Base-by-base conservation (phyloP, 176 grass and related monocot species). In the Leersia perrieri region DNA sequence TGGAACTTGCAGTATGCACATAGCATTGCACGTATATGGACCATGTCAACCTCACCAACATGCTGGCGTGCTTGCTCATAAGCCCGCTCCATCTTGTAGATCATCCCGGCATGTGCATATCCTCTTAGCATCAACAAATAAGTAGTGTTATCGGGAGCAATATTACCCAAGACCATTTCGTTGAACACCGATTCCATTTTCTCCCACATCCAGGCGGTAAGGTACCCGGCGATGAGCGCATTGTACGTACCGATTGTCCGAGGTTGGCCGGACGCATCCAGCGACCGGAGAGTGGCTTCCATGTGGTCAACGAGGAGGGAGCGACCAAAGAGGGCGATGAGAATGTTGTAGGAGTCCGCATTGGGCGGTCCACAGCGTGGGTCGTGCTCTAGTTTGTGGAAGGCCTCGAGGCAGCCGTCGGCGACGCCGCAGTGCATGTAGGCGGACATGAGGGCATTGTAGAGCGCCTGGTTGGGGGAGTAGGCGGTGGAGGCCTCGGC, bases 181-280 rank as follows among this genome's bases (percentile, higher is more conserved):
- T 64, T 27, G 82, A 91, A 93, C 29, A 69, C 61, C 4, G 49
- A 45, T 72, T 93, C 96, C 90, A 95, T 93, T 72, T 85, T 86
- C 27, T 95, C 96, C 96, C 96, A 99, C 84, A 86, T 95, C 86
- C 88, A 93, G 3, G 89, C 92, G 0, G 90, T 99, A 67, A 95
- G 32, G 60, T 99, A 95, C 7, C 87, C 92, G 2, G 96, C 63
- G 1, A 99, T 95, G n/a, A 88, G 35, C 3, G 90, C 90, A 39
- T 95, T 99, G 27, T 95, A 91, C 0, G 96, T 99, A 64, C 70
- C 73, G 13, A 95, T 65, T 4, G 86, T 91, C 31, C 89, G 84
- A 23, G n/a, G 38, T 13, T 90, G 42, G 18, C 91, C 88, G 0
- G 88, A 82, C 36, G 90, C 88, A 72, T 99, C 89, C 8, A 93